Percentiles rank a stretch among this genome's conserved stretches.
phyloP scores from a whole-genome alignment of 2,329 filamentous ascomycete species.

The Pseudomassariella vexata region DNA sequence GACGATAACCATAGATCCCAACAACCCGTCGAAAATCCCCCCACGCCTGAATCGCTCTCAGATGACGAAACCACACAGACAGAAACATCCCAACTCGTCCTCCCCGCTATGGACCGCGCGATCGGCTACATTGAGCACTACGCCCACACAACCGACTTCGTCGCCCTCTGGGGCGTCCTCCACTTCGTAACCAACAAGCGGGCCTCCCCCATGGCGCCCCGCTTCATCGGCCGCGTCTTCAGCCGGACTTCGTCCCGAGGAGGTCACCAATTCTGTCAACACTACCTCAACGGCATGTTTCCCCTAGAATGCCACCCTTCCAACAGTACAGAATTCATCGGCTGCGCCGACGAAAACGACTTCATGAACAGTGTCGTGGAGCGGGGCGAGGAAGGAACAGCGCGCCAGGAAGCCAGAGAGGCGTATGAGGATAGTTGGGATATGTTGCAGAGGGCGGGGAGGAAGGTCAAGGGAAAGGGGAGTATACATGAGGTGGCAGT shows the following conservation, averaged over 20 bases:
- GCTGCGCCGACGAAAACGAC: constrained; percentile 42
- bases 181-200: constrained; percentile 53
- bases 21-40: constrained; percentile 16
- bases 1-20: neutral
- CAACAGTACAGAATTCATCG: constrained; percentile 33
- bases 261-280: constrained; percentile 55
- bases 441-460: constrained; percentile 23
- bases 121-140: constrained; percentile 78
- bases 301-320: constrained; percentile 38
- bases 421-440: constrained; percentile 42
- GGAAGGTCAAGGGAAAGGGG: constrained; percentile 10
- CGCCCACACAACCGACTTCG: constrained; percentile 67
- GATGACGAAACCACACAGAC: constrained; percentile 8
- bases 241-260: constrained; percentile 41
- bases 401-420: constrained; percentile 37
- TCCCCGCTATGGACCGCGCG: constrained; percentile 37
- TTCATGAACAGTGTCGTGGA: constrained; percentile 57
- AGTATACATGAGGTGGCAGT: constrained; percentile 27
- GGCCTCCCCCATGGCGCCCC: constrained; percentile 41
- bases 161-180: constrained; percentile 68
- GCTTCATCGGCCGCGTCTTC: constrained; percentile 59
- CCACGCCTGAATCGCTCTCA: constrained; percentile 26
- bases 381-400: constrained; percentile 36
- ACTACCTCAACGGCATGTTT: constrained; percentile 59
- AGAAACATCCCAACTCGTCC: constrained; percentile 11